Conservation (phyloP, 1,284 basidiomycete species). For the Cutaneotrichosporon dermatis region DNA sequence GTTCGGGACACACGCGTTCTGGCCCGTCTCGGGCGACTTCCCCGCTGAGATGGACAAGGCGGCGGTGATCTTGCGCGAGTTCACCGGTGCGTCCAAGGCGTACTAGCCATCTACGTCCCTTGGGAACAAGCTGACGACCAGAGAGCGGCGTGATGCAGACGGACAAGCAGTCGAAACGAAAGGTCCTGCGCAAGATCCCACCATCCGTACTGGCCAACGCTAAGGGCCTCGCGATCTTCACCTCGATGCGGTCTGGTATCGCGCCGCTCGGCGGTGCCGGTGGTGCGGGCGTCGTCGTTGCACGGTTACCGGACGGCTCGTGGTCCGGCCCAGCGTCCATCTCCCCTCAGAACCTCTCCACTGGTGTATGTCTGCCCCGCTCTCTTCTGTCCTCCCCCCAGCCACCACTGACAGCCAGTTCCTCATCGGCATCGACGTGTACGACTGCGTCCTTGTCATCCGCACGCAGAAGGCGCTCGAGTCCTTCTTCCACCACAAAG, state of each 20-base stretch:
- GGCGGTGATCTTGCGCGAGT: slow-evolving; percentile 51
- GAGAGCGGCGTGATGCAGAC: slow-evolving; percentile 41
- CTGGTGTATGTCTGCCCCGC: slow-evolving; percentile 43
- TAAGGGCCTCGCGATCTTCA: slow-evolving; percentile 53
- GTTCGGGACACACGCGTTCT: slow-evolving; percentile 54
- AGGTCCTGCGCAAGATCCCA: slow-evolving; percentile 54
- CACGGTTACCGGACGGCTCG: slow-evolving; percentile 48
- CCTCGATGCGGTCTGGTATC: slow-evolving; percentile 52
- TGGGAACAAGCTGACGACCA: slow-evolving; percentile 13
- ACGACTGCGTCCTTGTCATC: slow-evolving; percentile 52
- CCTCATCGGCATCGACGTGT: slow-evolving; percentile 51
- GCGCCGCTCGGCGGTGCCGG: slow-evolving; percentile 56
- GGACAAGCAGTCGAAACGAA: slow-evolving; percentile 44
- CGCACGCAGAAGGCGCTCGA: slow-evolving; percentile 53
- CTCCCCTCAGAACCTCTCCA: slow-evolving; percentile 53
- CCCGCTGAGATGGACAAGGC: slow-evolving; percentile 53
- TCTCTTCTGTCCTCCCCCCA: no score
- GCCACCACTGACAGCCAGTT: no score
- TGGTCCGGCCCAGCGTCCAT: slow-evolving; percentile 55
- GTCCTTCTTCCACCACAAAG: slow-evolving; percentile 53
- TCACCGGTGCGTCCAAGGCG: slow-evolving; percentile 44
- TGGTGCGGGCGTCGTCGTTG: slow-evolving; percentile 52
- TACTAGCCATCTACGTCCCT: no score
- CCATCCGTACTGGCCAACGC: slow-evolving; percentile 52
- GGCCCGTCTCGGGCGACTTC: slow-evolving; percentile 54